Conservation (phyloP, 345 rosid genomes). For the Eutrema yunnanense region DNA sequence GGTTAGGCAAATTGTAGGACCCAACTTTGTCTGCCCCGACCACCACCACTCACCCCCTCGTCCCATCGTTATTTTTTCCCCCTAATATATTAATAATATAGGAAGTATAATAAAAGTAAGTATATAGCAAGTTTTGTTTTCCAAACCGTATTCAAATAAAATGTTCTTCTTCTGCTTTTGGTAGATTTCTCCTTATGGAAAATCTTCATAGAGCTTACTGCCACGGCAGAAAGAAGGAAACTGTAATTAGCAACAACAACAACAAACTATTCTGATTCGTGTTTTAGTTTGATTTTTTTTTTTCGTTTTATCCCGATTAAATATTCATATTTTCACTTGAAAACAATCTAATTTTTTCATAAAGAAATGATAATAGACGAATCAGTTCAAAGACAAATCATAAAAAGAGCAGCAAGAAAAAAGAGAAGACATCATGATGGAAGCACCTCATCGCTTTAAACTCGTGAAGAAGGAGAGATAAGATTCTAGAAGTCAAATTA, state of each 20-base stretch:
- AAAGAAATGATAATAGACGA: background rate
- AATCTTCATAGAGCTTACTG: background rate
- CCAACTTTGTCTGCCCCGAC: conserved; percentile 22
- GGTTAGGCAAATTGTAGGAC: conserved; percentile 19
- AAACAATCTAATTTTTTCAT: background rate
- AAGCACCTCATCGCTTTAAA: conserved; percentile 25
- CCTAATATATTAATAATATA: background rate
- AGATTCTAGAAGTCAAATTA: background rate
- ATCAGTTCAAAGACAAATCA: background rate
- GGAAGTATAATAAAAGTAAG: no score
- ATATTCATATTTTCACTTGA: background rate
- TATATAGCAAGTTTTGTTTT: background rate
- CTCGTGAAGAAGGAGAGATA: conserved; percentile 20
- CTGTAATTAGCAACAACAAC: no score
- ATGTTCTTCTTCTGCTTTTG: background rate
- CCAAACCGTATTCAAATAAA: background rate
- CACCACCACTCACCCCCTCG: conserved; percentile 10
- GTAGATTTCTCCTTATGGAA: background rate
- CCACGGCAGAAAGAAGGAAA: no score
- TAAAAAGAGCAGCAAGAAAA: background rate
- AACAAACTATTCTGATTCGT: no score
- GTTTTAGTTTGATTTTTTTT: no score
- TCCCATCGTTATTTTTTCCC: background rate
- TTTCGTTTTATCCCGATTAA: background rate
- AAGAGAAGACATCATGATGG: conserved; percentile 23